Percentiles rank a stretch among this genome's conserved stretches.
Evolutionary conservation across 2,329 filamentous ascomycete genomes (phyloP).

Genomic region (Aspergillus sp.): DNA sequence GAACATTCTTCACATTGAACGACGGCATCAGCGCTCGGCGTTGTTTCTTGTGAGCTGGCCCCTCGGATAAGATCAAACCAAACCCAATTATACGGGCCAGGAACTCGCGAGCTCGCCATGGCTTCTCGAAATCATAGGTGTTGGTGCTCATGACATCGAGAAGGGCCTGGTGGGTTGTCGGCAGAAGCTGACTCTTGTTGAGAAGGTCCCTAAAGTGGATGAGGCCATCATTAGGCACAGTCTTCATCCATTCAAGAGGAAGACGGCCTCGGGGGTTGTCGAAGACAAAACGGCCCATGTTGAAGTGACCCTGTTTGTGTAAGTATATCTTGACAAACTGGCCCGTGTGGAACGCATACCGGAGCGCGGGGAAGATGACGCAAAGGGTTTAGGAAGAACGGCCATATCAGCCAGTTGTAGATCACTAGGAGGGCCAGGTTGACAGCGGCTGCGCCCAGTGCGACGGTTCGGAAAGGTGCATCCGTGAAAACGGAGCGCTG

Average conservation of each 20-base stretch:
- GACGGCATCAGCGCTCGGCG: slow-evolving; percentile 38
- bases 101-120: slow-evolving; percentile 44
- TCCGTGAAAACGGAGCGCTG: slow-evolving; percentile 28
- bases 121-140: slow-evolving; percentile 57
- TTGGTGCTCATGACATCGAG: slow-evolving; percentile 55
- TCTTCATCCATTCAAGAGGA: slow-evolving; percentile 49
- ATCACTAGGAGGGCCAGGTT: slow-evolving; percentile 27
- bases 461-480: slow-evolving; percentile 24
- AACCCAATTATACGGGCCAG: slow-evolving; percentile 52
- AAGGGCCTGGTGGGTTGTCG: slow-evolving; percentile 42
- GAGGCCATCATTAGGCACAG: slow-evolving; percentile 56
- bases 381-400: slow-evolving; percentile 51
- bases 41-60: slow-evolving; percentile 51
- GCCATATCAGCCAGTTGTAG: slow-evolving; percentile 51
- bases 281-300: slow-evolving; percentile 30
- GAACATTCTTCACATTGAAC: slow-evolving; percentile 39
- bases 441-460: slow-evolving; percentile 21
- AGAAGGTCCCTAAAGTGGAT: slow-evolving; percentile 53
- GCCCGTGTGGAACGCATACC: slow-evolving; percentile 22
- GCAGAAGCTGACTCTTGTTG: slow-evolving; percentile 35
- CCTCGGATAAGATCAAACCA: slow-evolving; percentile 53
- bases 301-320: slow-evolving; percentile 25
- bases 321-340: background rate
- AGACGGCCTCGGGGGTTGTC: slow-evolving; percentile 33
- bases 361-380: slow-evolving; percentile 50